Evolutionary conservation across 495 filamentous ascomycete genomes (phyloP), one percentile per base, ranked within the genome.

Genomic region (Aspergillus steynii): DNA sequence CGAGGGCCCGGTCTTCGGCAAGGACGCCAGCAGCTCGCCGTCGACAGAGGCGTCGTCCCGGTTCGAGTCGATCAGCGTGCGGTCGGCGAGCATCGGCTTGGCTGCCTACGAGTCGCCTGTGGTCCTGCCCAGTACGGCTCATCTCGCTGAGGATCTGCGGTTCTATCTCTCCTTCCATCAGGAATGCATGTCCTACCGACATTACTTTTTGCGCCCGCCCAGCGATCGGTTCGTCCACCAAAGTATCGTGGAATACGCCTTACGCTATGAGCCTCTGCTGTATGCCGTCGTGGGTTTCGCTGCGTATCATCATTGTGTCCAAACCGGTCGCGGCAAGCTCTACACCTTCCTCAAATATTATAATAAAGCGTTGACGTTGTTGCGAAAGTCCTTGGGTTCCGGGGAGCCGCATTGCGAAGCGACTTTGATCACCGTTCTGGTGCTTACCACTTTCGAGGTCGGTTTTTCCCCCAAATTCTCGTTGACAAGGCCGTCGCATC

Each of bases 401-500:
- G 85, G 84, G 50, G 87, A 90, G 62, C 84, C 82, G 61, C 88
- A 91, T 65, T 88, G 67, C 46, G 80, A 89, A 37, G 85, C 89
- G n/a, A 97, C 88, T 10, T 71, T 99, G 37, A 75, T 96, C 56
- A 96, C 93, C 5, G 94, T 99, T 42, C 78, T 99, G 47, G 92
- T 97, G 63, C 85, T 98, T 47, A 93, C 93, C 50, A 93, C 88
- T 7, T 92, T 97, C 61, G 95, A 99, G 86, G 94, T 97, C 82
- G 71, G 78, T 57, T 42, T 32, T 32, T 32, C 31, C 31, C 7
- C 31, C 4, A 4, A 32, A 14, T 12, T 12, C 37, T 10, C 9
- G 9, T 12, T 12, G 9, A 42, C 37, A 42, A 42, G 37, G 12
- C 4, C 2, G 9, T 42, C 37, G 37, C 37, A 14, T 42, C 37